Evolutionary conservation across 2,329 filamentous ascomycete species (phyloP), one percentile per base, ranked within the genome.

Genomic region (Immersiporthe knoxdaviesiana): DNA sequence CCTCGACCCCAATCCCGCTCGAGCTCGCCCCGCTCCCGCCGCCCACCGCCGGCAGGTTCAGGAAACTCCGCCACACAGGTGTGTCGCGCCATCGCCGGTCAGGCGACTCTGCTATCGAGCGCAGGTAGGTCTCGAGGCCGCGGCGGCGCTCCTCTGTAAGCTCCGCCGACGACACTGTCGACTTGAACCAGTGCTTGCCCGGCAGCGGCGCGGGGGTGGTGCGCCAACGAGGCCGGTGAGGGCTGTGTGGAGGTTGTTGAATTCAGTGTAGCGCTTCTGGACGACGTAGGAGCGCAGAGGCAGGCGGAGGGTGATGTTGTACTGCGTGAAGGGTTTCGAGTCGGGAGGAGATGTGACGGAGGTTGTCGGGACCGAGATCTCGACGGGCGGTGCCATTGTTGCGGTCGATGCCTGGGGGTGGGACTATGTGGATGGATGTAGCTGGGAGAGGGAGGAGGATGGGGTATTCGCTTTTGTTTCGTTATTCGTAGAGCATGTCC

Each of bases 261-360:
- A 96, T 77, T 96, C 92, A 66, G 90, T 93, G 83, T 95, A 97
- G 75, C 92, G 91, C 80, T 94, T 95, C 75, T 90, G 88, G 6
- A 94, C 84, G 72, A 91, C 90, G 74, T 91, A 92, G 5, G 91
- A 91, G 62, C 91, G 89, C 18, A 95, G 85, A 0, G 92, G 92
- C 1, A 94, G 88, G 64, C 91, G 89, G 70, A 96, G 84, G 30
- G 88, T 90, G 78, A 94, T 90, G 78, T 92, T 92, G 83, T 94
- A 95, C 72, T 91, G 85, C 0, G 92, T 94, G 79, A 89, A 93
- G 0, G 90, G 85, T 75, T 93, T 92, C 72, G 84, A 82, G 72
- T 84, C 83, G 66, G 81, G 70, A 3, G 81, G 78, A 0, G 78
- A 78, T 65, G 85, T 83, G 69, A 87, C 79, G 72, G 87, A 89